Percentiles rank a stretch among this genome's conserved stretches.
Evolutionary conservation across 2,329 filamentous ascomycete species (phyloP).

Genomic region (Knufia petricola): DNA sequence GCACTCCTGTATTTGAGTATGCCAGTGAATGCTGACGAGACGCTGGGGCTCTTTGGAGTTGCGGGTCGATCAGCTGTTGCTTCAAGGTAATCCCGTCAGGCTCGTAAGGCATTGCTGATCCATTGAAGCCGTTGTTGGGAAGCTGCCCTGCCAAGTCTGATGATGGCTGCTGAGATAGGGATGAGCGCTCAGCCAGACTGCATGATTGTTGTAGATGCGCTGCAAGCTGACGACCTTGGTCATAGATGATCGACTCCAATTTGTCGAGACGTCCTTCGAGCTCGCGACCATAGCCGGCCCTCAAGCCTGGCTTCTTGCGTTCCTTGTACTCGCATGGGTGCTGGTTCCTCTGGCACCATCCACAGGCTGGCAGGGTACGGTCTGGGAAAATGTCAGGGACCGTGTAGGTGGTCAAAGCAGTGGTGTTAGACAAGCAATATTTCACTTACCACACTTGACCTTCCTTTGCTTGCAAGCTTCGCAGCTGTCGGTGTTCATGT

Average conservation of each 20-base stretch:
- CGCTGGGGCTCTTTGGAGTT: constrained; percentile 10
- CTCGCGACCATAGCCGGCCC: constrained; percentile 54
- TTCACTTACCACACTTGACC: constrained; percentile 36
- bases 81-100: constrained; percentile 13
- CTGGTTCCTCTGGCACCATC: constrained; percentile 60
- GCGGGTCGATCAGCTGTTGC: constrained; percentile 18
- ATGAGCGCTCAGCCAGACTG: constrained; percentile 10
- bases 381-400: too few relatives aligned
- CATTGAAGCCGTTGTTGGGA: constrained; percentile 7
- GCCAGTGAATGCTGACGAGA: constrained; percentile 19
- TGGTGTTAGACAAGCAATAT: too few relatives aligned
- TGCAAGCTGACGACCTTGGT: constrained; percentile 20
- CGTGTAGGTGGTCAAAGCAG: too few relatives aligned
- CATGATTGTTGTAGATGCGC: constrained; percentile 21
- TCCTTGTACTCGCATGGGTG: constrained; percentile 60
- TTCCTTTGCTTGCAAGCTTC: constrained; percentile 34
- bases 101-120: constrained; percentile 12
- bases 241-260: constrained; percentile 36
- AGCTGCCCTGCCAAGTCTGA: not conserved
- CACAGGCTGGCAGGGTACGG: constrained; percentile 51
- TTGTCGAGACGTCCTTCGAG: constrained; percentile 47
- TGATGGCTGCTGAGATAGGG: constrained; percentile 10
- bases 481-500: constrained; percentile 16
- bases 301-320: constrained; percentile 58
- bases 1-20: constrained; percentile 10